Evolutionary conservation across 2,329 filamentous ascomycete species (phyloP).

Genomic region (Pezicula radicicola): DNA sequence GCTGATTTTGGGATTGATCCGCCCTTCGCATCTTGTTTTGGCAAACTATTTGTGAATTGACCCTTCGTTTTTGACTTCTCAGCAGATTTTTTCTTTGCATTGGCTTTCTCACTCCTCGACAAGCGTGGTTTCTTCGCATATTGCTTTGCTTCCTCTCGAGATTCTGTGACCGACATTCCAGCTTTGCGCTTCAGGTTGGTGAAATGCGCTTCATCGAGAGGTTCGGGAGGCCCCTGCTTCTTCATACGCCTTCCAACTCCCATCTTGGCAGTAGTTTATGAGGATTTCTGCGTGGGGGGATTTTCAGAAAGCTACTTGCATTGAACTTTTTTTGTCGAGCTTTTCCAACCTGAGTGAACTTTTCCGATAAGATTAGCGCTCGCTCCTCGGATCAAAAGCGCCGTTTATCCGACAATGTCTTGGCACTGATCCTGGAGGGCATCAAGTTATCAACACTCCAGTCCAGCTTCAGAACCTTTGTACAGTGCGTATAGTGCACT

Average conservation of each 20-base stretch:
- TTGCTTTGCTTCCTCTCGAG: slow-evolving; percentile 43
- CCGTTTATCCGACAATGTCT: background rate
- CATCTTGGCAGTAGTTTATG: slow-evolving; percentile 53
- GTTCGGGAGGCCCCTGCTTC: slow-evolving; percentile 85
- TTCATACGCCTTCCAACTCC: slow-evolving; percentile 89
- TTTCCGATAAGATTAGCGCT: background rate
- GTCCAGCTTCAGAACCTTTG: no score
- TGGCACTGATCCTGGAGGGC: no score
- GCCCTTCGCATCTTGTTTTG: slow-evolving; percentile 21
- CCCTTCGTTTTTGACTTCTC: slow-evolving; percentile 26
- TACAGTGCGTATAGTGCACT: no score
- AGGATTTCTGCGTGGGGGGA: slow-evolving; percentile 1
- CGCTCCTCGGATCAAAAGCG: background rate
- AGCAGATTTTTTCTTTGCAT: slow-evolving; percentile 29
- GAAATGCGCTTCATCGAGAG: slow-evolving; percentile 76
- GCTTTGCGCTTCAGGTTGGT: slow-evolving; percentile 84
- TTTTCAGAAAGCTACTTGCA: background rate
- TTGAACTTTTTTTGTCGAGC: background rate
- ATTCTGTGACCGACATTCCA: slow-evolving; percentile 60
- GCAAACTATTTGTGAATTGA: slow-evolving; percentile 32
- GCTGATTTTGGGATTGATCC: slow-evolving; percentile 31
- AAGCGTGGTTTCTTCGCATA: slow-evolving; percentile 60
- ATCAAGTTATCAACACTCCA: background rate
- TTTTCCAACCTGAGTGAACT: background rate
- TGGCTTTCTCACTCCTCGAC: slow-evolving; percentile 36